phyloP scores from a whole-genome alignment of 176 grass and related monocot genomes.

The Oryza meyeriana region DNA sequence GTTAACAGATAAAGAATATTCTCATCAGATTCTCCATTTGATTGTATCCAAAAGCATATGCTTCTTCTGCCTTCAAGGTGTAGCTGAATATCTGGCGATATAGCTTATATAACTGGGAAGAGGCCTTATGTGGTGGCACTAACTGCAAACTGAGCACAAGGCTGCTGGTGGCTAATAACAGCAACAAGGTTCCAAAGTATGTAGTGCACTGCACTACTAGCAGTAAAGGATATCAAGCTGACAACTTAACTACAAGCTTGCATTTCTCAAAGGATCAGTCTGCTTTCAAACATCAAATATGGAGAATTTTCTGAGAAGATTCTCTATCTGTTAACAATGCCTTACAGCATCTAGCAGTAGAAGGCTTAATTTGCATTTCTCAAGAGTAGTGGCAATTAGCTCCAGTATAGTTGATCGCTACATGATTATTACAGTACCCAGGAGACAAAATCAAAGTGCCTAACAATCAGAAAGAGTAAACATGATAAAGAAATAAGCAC shows the following conservation, averaged over 20 bases:
- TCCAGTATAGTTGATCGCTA: neutral
- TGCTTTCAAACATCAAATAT: constrained; percentile 42
- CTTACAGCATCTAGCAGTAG: constrained; percentile 18
- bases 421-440: neutral
- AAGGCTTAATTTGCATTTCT: constrained; percentile 18
- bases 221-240: neutral
- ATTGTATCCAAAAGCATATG: constrained; percentile 28
- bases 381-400: neutral
- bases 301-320: constrained; percentile 64
- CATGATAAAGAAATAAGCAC: constrained; percentile 28
- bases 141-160: constrained; percentile 1
- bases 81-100: neutral
- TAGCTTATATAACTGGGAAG: neutral
- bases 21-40: constrained; percentile 65
- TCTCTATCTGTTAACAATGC: constrained; percentile 54
- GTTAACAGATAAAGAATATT: constrained; percentile 67
- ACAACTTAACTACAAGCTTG: constrained; percentile 7
- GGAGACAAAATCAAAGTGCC: constrained; percentile 5
- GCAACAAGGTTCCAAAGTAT: constrained; percentile 9
- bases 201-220: constrained; percentile 9
- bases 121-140: constrained; percentile 13
- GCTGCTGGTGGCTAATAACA: constrained; percentile 34
- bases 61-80: constrained; percentile 3
- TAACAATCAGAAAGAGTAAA: neutral
- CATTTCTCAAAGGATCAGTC: neutral